Evolutionary conservation across 2,329 filamentous ascomycete species (phyloP).

Genomic region (Lasiodiplodia theobromae): DNA sequence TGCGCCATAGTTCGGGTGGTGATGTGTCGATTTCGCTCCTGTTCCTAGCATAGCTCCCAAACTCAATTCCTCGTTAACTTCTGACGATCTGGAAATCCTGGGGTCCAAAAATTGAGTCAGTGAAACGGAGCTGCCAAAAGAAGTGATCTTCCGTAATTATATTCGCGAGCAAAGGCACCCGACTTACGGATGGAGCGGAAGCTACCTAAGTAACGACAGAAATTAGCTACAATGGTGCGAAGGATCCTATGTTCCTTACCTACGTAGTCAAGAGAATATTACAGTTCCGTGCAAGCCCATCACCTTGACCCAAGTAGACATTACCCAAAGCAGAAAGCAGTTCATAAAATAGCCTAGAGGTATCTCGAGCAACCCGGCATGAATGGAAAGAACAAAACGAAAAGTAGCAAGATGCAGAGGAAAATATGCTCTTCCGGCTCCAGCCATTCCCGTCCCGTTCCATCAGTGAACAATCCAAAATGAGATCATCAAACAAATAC

Average conservation of each 20-base stretch:
- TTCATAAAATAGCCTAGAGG: slow-evolving; percentile 17
- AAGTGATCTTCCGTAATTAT: no score
- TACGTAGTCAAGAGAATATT: not conserved
- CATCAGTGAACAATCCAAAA: not conserved
- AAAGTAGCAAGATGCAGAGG: slow-evolving; percentile 4
- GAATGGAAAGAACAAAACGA: not conserved
- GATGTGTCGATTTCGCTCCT: no score
- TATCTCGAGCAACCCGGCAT: slow-evolving; percentile 13
- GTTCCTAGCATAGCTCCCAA: not conserved
- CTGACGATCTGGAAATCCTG: not conserved
- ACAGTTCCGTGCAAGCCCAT: not conserved
- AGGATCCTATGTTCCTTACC: not conserved
- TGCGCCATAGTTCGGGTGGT: no score
- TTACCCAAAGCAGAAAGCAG: not conserved
- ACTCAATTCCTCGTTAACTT: not conserved
- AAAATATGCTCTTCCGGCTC: not conserved
- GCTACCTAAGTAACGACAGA: no score
- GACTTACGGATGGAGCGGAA: no score
- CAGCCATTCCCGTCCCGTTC: slow-evolving; percentile 1
- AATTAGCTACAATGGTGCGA: not conserved
- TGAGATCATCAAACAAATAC: slow-evolving; percentile 1
- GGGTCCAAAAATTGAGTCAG: not conserved
- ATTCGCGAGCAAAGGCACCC: no score
- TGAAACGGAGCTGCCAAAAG: not conserved
- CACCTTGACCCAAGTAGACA: not conserved